phyloP scores from a whole-genome alignment of 306 rosid genomes.

The Medicago lupulina region DNA sequence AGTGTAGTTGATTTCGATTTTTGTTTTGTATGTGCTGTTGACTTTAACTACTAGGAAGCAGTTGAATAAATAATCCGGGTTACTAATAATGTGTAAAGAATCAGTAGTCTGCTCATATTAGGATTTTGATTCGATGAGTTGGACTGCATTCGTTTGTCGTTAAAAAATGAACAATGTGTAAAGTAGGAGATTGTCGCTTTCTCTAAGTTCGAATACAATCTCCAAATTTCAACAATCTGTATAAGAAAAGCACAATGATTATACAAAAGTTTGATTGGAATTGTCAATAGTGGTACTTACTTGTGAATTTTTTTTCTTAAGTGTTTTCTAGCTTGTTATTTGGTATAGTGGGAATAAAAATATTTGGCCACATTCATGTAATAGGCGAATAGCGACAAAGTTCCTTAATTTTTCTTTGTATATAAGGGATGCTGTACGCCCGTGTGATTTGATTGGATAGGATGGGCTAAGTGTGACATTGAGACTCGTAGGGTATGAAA shows the following conservation, averaged over 20 bases:
- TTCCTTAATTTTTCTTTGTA: background rate
- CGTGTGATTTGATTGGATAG: conserved; percentile 4
- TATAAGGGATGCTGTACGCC: background rate
- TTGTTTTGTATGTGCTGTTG: background rate
- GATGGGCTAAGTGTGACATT: background rate
- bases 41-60: background rate
- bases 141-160: background rate
- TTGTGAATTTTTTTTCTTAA: background rate
- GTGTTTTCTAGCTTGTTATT: conserved; percentile 11
- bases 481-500: conserved; percentile 12
- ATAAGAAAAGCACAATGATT: conserved; percentile 1
- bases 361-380: conserved; percentile 14
- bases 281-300: background rate
- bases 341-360: background rate
- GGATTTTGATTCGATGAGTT: conserved; percentile 16
- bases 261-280: conserved; percentile 2
- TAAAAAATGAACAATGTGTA: no score
- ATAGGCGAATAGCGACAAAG: background rate
- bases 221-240: conserved; percentile 7
- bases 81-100: background rate
- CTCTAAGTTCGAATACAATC: background rate
- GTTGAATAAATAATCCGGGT: background rate
- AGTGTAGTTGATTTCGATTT: background rate
- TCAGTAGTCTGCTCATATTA: background rate
- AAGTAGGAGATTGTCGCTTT: background rate